These are phyloP conservation scores for Botrytis fragariae DNA, from an alignment of 2,329 filamentous ascomycete genomes.

Conservation along the genomic window DNA sequence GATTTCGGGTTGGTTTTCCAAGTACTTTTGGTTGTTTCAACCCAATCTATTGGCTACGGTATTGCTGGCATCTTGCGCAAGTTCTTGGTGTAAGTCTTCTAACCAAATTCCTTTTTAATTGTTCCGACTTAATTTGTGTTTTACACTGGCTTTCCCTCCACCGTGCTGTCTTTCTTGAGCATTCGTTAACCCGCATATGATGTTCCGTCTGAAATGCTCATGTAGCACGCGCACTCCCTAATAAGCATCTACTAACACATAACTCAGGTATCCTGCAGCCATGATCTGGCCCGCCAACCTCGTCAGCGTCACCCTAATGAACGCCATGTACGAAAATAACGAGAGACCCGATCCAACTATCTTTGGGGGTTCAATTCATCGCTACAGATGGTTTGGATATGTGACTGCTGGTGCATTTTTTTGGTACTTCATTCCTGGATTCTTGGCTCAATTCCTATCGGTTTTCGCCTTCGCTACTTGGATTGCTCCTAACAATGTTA, in stretches of 20 bases:
- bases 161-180: background rate
- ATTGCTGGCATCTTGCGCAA: constrained; percentile 58
- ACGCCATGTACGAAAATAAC: constrained; percentile 60
- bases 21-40: constrained; percentile 58
- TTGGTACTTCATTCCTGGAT: constrained; percentile 57
- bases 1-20: constrained; percentile 60
- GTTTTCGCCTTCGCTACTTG: constrained; percentile 70
- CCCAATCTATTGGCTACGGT: constrained; percentile 62
- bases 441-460: constrained; percentile 65
- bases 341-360: constrained; percentile 48
- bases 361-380: constrained; percentile 44
- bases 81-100: constrained; percentile 52
- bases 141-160: background rate
- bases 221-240: background rate
- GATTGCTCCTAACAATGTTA: constrained; percentile 63
- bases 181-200: fast-evolving
- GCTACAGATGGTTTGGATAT: constrained; percentile 35
- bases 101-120: background rate
- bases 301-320: constrained; percentile 50
- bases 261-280: constrained; percentile 47
- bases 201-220: background rate
- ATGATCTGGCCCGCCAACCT: constrained; percentile 66
- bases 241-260: constrained; percentile 3
- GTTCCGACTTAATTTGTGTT: background rate
- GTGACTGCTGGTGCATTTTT: constrained; percentile 44